Base-by-base conservation (phyloP, 129 eudicot species). In the Pulicaria dysenterica region DNA sequence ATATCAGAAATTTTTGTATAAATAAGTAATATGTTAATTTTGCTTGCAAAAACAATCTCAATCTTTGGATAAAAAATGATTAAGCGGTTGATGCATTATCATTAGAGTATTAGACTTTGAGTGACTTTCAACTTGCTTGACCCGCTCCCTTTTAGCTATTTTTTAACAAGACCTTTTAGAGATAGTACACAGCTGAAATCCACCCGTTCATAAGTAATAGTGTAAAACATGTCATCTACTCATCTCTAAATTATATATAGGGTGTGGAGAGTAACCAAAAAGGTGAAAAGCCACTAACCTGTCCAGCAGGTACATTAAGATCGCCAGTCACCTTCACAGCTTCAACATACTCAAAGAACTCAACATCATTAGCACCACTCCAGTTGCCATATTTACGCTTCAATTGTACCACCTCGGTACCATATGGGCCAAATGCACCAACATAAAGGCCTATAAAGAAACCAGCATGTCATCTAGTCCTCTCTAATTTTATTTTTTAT, bases 321-420 rank as follows among this genome's bases (percentile, higher is more conserved):
- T 95, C 97, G 55, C 99, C 99, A 16, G 99, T 95, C 63, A 95
- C 88, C 82, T 95, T 95, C 77, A 95, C 97, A 36, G 99, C 99
- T 80, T 95, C 99, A 66, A 95, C 96, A 76, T 95, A 95, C 84
- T 95, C 99, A 72, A 88, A 95, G 74, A 95, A 95, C 74, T 95
- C 88, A 6, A 79, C 84, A 73, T 81, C 88, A 75, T 68, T 80
- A 8, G 54, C 79, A 53, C 76, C 81, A 78, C 84, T 89, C 99
- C 99, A 95, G 69, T 85, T 92, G 71, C 99, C 99, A 85, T 88
- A 95, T 78, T 90, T 95, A 58, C 96, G 97, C 81, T 86, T 90
- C 61, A 95, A 79, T 43, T 95, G 99, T 50, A 95, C 97, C 31
- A 95, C 87, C 83, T 95, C 99, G 44, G 99, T 81, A 17, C 97